These are phyloP conservation scores for Trametopsis cervina DNA, from an alignment of 768 basidiomycete species.

Conservation along the genomic window DNA sequence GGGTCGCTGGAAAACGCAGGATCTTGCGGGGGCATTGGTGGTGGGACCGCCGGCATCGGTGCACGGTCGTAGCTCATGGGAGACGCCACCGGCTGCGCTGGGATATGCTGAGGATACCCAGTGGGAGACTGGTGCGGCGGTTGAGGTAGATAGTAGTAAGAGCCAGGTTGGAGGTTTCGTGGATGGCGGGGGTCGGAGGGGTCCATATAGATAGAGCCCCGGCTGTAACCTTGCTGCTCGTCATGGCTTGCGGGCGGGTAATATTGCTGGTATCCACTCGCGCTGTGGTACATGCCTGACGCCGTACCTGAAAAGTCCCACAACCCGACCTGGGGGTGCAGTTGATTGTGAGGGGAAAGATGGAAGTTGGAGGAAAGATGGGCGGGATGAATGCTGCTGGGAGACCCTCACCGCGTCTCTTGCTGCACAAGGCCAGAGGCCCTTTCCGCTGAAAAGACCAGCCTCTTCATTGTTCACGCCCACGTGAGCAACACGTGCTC, in stretches of 20 bases:
- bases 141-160: neutral
- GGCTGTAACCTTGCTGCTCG: slow-evolving; percentile 4
- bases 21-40: slow-evolving; percentile 17
- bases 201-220: neutral
- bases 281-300: slow-evolving; percentile 4
- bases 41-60: neutral
- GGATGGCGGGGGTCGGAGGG: neutral
- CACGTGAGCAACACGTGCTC: slow-evolving; percentile 7
- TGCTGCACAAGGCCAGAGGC: neutral
- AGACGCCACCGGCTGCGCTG: neutral
- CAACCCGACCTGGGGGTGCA: neutral
- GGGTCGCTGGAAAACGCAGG: slow-evolving; percentile 30
- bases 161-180: neutral
- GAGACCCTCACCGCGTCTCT: neutral
- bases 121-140: neutral
- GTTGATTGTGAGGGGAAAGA: neutral
- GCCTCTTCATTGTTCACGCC: slow-evolving; percentile 1
- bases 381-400: no score
- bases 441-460: neutral
- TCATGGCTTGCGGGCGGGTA: neutral
- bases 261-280: neutral
- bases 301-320: neutral
- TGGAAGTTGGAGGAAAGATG: neutral
- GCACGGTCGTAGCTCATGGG: neutral
- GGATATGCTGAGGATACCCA: neutral